A percentile compares a stretch with the other conserved stretches of the same genome.
phyloP scores from a whole-genome alignment of 257 asterid species.

The Solanum infundibuliforme region DNA sequence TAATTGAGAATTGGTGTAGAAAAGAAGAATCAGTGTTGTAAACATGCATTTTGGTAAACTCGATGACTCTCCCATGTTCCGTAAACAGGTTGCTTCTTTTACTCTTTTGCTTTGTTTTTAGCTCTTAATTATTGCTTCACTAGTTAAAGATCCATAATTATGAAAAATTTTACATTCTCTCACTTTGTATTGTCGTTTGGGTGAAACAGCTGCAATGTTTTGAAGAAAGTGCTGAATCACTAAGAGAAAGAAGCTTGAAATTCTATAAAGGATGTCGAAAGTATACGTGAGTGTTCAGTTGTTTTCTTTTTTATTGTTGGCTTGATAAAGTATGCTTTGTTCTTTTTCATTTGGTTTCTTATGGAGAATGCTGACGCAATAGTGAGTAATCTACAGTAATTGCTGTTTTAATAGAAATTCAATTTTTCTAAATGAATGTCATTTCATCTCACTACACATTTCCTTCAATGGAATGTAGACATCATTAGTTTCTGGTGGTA shows the following conservation, averaged over 20 bases:
- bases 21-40: slow-evolving; percentile 20
- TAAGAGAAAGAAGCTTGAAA: slow-evolving; percentile 90
- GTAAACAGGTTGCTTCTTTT: slow-evolving; percentile 63
- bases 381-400: neutral
- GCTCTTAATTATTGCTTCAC: neutral
- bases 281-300: slow-evolving; percentile 67
- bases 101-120: neutral
- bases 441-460: neutral
- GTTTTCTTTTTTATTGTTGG: neutral
- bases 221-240: slow-evolving; percentile 87
- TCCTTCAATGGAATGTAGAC: neutral
- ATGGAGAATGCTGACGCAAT: neutral
- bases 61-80: slow-evolving; percentile 99
- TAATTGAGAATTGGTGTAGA: slow-evolving; percentile 4
- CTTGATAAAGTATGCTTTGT: neutral
- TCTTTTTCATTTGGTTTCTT: neutral
- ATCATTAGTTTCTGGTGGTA: neutral
- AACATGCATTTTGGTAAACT: slow-evolving; percentile 94
- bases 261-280: slow-evolving; percentile 96
- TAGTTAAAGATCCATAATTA: neutral
- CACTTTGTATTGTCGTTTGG: neutral
- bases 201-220: slow-evolving; percentile 71
- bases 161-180: neutral
- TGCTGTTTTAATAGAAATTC: neutral
- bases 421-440: neutral